Base-by-base conservation (phyloP, 164 flowering plant species). In the Brasenia schreberi region DNA sequence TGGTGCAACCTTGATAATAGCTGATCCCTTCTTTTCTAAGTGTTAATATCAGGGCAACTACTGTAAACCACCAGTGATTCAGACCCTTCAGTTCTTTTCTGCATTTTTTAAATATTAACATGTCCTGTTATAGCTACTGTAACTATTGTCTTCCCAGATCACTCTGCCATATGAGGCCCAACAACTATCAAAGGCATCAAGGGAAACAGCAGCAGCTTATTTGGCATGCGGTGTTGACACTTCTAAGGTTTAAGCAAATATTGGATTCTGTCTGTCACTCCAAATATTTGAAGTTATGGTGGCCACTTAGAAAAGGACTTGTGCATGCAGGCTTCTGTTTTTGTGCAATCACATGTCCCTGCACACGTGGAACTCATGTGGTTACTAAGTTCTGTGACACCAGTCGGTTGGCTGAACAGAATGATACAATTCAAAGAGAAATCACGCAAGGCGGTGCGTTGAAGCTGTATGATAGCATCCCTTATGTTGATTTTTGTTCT, bases 341-440 rank as follows among this genome's bases (percentile, higher is more conserved):
- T 94, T 83, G 96, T 94, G 69, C 99, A 91, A 73, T 94, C 99
- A 75, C 96, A 94, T 83, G 96, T 94, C 59, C 89, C 81, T 68
- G 99, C 99, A 59, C 97, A 94, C 84, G 90, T 74, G 67, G 97
- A 88, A 67, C 74, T 94, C 68, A 89, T 94, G 96, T 94, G 96
- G 97, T 70, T 91, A 60, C 81, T 94, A 69, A 89, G 96, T 80
- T 78, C 93, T 70, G 81, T 84, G 10, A 85, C 97, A 18, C 94
- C 97, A 56, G 78, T 94, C 79, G 97, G 97, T 71, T 84, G 97
- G 95, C 84, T 94, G 49, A 88, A 87, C 75, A 85, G 75, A 79
- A 94, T 94, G 99, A 94, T 89, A 59, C 99, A 94, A 77, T 94
- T 94, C 68, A 94, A 91, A 76, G 97, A 94, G 83, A 94, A 91